phyloP scores from a whole-genome alignment of 352 stramenopile genomes.

The Globisporangium megalacanthum region DNA sequence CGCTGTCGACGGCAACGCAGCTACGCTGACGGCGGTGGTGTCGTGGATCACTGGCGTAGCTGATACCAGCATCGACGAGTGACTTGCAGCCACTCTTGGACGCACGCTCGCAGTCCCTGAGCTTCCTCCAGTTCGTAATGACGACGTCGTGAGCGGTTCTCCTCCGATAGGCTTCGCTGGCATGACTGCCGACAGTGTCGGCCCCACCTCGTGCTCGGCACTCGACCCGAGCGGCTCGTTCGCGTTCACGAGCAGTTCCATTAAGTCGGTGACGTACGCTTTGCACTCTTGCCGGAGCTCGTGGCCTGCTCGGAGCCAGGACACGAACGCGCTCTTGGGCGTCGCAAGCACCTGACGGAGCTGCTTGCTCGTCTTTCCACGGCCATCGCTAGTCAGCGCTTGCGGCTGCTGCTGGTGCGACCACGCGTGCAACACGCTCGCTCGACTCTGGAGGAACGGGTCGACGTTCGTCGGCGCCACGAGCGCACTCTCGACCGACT shows the following conservation, averaged over 20 bases:
- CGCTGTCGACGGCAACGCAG: background rate
- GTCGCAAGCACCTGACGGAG: constrained; percentile 43
- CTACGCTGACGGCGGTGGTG: background rate
- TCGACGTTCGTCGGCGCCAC: constrained; percentile 89
- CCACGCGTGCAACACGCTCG: constrained; percentile 63
- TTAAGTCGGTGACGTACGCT: constrained; percentile 64
- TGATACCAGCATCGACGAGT: background rate
- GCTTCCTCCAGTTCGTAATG: too few relatives aligned
- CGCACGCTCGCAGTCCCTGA: background rate
- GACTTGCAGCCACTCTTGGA: background rate
- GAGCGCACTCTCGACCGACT: constrained; percentile 87
- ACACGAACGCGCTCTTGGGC: constrained; percentile 73
- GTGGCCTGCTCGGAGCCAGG: constrained; percentile 85
- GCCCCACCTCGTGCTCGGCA: background rate
- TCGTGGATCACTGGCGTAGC: constrained; percentile 1
- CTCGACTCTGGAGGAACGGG: constrained; percentile 80
- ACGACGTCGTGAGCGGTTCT: too few relatives aligned
- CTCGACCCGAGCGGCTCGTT: constrained; percentile 19
- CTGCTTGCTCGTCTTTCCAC: constrained; percentile 45
- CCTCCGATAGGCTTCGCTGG: too few relatives aligned
- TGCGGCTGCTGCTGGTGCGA: constrained; percentile 56
- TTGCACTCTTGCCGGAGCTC: constrained; percentile 88
- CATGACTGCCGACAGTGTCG: background rate
- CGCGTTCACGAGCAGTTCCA: constrained; percentile 73
- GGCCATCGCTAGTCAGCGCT: constrained; percentile 26